Conservation (phyloP, 352 stramenopile species). For the Globisporangium echinulatum region DNA sequence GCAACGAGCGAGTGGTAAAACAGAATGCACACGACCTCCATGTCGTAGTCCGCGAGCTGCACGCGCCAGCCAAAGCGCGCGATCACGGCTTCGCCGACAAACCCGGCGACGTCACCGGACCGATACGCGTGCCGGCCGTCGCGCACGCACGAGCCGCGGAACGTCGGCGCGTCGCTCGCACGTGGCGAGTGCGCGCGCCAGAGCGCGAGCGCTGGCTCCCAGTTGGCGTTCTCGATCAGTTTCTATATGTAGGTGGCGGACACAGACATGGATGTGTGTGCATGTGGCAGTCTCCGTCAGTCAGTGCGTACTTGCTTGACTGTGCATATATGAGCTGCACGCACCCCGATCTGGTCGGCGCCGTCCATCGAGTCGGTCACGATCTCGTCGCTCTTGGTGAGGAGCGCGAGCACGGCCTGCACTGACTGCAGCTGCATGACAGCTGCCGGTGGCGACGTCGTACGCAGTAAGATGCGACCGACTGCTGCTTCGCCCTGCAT, state of each 20-base stretch:
- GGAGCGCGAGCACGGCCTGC: conserved; percentile 49
- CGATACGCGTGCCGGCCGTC: conserved; percentile 73
- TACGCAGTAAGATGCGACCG: conserved; percentile 56
- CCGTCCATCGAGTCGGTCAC: conserved; percentile 40
- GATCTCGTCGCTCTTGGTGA: conserved; percentile 51
- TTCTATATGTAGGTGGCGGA: conserved; percentile 16
- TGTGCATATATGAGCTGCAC: not conserved
- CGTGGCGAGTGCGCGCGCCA: conserved; percentile 39
- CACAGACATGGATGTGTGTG: too few relatives aligned
- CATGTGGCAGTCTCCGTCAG: too few relatives aligned
- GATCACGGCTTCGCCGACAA: conserved; percentile 49
- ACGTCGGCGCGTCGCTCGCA: conserved; percentile 29
- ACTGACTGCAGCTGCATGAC: conserved; percentile 53
- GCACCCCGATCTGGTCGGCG: conserved; percentile 55
- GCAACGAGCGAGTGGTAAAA: conserved; percentile 66
- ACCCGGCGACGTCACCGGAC: conserved; percentile 51
- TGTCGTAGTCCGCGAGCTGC: conserved; percentile 51
- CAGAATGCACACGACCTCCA: conserved; percentile 72
- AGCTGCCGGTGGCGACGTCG: conserved; percentile 34
- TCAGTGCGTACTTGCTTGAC: too few relatives aligned
- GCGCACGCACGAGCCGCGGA: conserved; percentile 72
- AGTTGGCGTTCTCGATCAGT: conserved; percentile 43
- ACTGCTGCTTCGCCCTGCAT: conserved; percentile 70
- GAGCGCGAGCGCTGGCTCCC: conserved; percentile 44
- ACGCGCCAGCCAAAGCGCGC: conserved; percentile 61